Percentiles rank a stretch among this genome's conserved stretches.
phyloP scores from a whole-genome alignment of 208 protist species.

The Crithidia expoeki region DNA sequence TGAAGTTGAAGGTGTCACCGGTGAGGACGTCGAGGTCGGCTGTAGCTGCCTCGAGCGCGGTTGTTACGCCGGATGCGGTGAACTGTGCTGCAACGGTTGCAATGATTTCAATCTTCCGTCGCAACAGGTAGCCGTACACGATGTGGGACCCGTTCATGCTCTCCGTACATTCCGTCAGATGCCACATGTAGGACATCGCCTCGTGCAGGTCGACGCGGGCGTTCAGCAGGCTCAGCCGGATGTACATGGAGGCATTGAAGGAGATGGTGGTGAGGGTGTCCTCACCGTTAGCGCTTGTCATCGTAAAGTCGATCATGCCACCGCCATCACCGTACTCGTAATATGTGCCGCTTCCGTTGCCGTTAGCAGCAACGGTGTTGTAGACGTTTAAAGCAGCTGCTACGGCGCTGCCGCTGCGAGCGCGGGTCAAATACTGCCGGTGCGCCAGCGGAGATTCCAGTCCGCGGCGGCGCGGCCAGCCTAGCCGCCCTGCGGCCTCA shows the following conservation, averaged over 20 bases:
- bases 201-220: conserved; percentile 38
- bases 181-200: conserved; percentile 46
- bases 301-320: neutral
- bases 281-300: conserved; percentile 15
- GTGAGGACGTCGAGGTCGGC: conserved; percentile 44
- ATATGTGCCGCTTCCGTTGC: neutral
- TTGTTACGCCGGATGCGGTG: conserved; percentile 33
- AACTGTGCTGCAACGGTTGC: conserved; percentile 40
- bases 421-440: conserved; percentile 2
- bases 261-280: conserved; percentile 29
- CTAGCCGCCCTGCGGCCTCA: neutral
- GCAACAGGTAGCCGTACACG: conserved; percentile 40
- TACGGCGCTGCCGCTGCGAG: neutral
- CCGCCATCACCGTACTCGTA: neutral
- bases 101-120: conserved; percentile 38
- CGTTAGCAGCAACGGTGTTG: neutral
- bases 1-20: conserved; percentile 35
- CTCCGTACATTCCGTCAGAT: conserved; percentile 39
- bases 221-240: conserved; percentile 43
- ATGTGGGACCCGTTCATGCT: conserved; percentile 38
- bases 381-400: neutral
- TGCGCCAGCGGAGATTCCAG: conserved; percentile 12
- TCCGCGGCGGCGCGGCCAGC: conserved; percentile 3
- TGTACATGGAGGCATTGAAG: conserved; percentile 30
- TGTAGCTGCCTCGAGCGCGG: conserved; percentile 38